These are phyloP conservation scores for Fraxinus ornus DNA, from an alignment of 305 asterid species.

Conservation along the genomic window DNA sequence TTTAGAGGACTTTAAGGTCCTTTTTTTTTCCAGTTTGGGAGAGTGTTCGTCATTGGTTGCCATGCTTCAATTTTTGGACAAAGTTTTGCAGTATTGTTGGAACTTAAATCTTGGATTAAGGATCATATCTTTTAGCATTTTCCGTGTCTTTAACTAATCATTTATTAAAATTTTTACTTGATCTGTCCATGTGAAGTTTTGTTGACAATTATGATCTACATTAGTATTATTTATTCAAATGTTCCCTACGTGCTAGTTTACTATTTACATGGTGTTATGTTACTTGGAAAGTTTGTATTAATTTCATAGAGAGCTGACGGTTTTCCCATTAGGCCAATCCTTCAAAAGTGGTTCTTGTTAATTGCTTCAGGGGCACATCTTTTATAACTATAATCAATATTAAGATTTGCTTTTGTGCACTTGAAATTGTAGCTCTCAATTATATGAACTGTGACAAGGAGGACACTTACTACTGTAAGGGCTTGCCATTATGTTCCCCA, in stretches of 20 bases:
- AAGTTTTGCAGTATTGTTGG: conserved; percentile 8
- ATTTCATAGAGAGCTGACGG: neutral
- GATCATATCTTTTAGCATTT: neutral
- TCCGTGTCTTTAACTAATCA: neutral
- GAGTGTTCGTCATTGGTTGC: neutral
- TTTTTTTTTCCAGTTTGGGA: neutral
- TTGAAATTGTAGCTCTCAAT: neutral
- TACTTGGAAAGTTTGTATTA: neutral
- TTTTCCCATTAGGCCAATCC: neutral
- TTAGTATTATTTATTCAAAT: neutral
- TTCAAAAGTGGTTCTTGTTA: neutral
- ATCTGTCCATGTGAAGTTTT: neutral
- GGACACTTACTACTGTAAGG: neutral
- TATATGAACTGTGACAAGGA: neutral
- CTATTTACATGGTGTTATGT: neutral
- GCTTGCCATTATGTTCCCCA: neutral
- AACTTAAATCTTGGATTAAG: neutral
- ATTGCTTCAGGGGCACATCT: neutral
- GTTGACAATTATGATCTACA: neutral
- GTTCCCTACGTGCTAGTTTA: neutral
- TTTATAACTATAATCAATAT: neutral
- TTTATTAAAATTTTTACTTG: neutral
- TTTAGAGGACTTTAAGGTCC: neutral
- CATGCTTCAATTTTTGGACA: conserved; percentile 2
- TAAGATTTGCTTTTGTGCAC: neutral